Percentiles rank a stretch among this genome's conserved stretches.
These are phyloP conservation scores for Marchantia polymorpha DNA, from an alignment of 225 moss, liverwort and hornwort genomes.

Conservation along the genomic window DNA sequence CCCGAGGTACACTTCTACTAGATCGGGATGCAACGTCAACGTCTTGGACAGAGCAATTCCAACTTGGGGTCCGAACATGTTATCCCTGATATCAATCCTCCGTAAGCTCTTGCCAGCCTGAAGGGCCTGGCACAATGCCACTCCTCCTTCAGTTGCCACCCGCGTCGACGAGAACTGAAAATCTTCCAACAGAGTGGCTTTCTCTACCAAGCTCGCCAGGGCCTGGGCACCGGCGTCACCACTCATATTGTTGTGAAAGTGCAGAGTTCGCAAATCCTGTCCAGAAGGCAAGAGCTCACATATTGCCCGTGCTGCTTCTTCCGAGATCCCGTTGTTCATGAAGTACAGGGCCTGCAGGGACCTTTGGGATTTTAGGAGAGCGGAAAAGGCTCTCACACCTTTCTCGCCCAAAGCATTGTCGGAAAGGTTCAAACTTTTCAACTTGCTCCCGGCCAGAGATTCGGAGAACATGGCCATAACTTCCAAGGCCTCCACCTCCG, in stretches of 20 bases:
- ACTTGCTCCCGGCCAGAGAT: slow-evolving; percentile 74
- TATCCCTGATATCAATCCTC: slow-evolving; percentile 82
- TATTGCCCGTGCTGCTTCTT: slow-evolving; percentile 84
- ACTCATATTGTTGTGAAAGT: slow-evolving; percentile 98
- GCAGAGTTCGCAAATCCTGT: slow-evolving; percentile 60
- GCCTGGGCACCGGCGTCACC: slow-evolving; percentile 86
- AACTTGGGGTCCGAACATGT: slow-evolving; percentile 88
- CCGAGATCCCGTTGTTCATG: slow-evolving; percentile 97
- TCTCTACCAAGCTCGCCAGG: slow-evolving; percentile 54
- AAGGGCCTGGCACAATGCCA: slow-evolving; percentile 78
- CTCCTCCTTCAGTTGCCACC: slow-evolving; percentile 70
- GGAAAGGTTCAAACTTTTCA: slow-evolving; percentile 85
- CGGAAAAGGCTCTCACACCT: slow-evolving; percentile 84
- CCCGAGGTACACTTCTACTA: slow-evolving; percentile 73
- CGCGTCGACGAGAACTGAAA: slow-evolving; percentile 95
- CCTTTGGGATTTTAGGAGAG: slow-evolving; percentile 70
- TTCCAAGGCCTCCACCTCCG: slow-evolving; percentile 82
- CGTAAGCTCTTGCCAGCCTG: slow-evolving; percentile 54
- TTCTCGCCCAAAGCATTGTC: slow-evolving; percentile 98
- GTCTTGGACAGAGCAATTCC: slow-evolving; percentile 68
- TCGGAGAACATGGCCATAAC: slow-evolving; percentile 74
- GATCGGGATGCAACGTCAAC: slow-evolving; percentile 56
- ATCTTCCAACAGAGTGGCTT: slow-evolving; percentile 64
- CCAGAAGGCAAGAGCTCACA: slow-evolving; percentile 74
- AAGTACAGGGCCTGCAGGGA: slow-evolving; percentile 81